Percentiles rank a stretch among this genome's conserved stretches.
These are phyloP conservation scores for Entomortierella chlamydospora DNA, from an alignment of 192 early-diverging fungal species.

Conservation along the genomic window DNA sequence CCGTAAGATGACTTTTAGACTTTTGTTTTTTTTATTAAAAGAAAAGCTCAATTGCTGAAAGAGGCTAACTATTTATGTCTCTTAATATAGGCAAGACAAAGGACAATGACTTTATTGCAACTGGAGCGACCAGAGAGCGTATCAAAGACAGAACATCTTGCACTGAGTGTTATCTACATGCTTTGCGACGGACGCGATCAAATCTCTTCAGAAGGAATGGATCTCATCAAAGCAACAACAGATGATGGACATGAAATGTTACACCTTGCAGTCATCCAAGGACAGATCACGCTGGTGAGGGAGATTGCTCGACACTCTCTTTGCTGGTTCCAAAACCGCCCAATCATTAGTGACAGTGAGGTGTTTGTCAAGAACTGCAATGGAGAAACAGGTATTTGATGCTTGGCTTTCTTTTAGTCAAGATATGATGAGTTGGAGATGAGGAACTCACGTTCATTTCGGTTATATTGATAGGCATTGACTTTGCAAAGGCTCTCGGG, in stretches of 20 bases:
- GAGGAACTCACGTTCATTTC: background rate
- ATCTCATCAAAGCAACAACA: background rate
- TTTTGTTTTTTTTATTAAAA: background rate
- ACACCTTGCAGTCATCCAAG: slow-evolving; percentile 33
- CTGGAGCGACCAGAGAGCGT: slow-evolving; percentile 33
- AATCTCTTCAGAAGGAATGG: slow-evolving; percentile 19
- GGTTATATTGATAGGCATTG: slow-evolving; percentile 9
- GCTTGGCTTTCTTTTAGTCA: too few relatives aligned
- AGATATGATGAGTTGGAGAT: too few relatives aligned
- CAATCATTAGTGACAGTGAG: background rate
- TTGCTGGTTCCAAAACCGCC: background rate
- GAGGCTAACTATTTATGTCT: background rate
- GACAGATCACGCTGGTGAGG: slow-evolving; percentile 26
- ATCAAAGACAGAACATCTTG: slow-evolving; percentile 38
- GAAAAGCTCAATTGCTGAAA: background rate
- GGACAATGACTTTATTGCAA: slow-evolving; percentile 24
- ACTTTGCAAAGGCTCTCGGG: slow-evolving; percentile 29
- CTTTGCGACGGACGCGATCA: slow-evolving; percentile 21
- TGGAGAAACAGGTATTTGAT: slow-evolving; percentile 28
- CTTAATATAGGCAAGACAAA: slow-evolving; percentile 13
- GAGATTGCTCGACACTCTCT: slow-evolving; percentile 43
- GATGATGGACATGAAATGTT: slow-evolving; percentile 41
- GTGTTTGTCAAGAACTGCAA: slow-evolving; percentile 20
- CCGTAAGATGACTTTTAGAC: slow-evolving; percentile 3
- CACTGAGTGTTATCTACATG: slow-evolving; percentile 48